Evolutionary conservation across 768 basidiomycete genomes (phyloP), one percentile per base, ranked within the genome.

Genomic region (Naematelia encephala): DNA sequence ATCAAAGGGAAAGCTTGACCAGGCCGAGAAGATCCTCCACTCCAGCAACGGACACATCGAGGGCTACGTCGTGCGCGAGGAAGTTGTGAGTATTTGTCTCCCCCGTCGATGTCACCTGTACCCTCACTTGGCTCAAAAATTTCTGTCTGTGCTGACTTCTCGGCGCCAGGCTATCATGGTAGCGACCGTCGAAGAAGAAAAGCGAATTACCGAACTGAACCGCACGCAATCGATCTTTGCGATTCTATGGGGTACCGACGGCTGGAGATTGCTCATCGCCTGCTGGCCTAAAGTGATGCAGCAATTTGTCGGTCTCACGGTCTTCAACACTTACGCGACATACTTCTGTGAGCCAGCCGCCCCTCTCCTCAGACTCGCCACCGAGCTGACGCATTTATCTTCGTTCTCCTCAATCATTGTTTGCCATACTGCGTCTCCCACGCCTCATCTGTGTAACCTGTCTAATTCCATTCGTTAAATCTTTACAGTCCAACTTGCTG

Each of bases 31-130:
- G 22, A 34, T 67, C 19, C 52, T 67, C 23, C 22, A 4, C 2
- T 29, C 46, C 12, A 45, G 44, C 43, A 30, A 64, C 39, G 57
- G 58, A 13, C 51, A 49, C 21, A 52, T 69, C 19, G 51, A 46
- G 23, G 68, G 59, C 4, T 69, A 62, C 47, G 54, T 61, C 23
- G 62, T 61, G 10, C 43, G 59, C n/a, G 23, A 42, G 21, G 46
- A 59, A 22, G 23, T 62, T 19, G 57, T 57, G 45, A 47, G 55
- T 47, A 5, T 5, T 29, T 5, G 21, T 8, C n/a, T 51, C 19
- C 11, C 47, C 12, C 12, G 22, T 48, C 12, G 47, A 14, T 22
- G n/a, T n/a, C n/a, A n/a, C n/a, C n/a, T n/a, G n/a, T n/a, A n/a
- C n/a, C n/a, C n/a, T n/a, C n/a, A n/a, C n/a, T n/a, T n/a, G n/a